Evolutionary conservation across 352 stramenopile genomes (phyloP).

Genomic region (Phytophthora sp.): DNA sequence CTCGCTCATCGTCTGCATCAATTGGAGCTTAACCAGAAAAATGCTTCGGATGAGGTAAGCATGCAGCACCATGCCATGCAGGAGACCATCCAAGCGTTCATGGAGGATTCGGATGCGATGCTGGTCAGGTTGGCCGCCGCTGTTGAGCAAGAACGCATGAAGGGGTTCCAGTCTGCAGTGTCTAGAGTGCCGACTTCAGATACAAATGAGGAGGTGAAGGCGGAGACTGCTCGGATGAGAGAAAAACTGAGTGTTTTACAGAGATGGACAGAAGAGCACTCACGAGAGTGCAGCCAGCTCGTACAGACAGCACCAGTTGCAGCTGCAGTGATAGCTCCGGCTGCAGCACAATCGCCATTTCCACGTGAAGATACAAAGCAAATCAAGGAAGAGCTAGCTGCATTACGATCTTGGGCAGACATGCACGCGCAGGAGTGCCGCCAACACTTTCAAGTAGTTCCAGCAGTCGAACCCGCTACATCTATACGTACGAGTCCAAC

Average conservation of each 20-base stretch:
- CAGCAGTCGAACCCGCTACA: neutral
- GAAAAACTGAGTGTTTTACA: constrained; percentile 16
- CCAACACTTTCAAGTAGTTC: neutral
- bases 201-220: neutral
- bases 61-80: constrained; percentile 32
- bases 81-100: constrained; percentile 37
- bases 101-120: constrained; percentile 40
- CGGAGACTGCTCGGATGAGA: neutral
- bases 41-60: constrained; percentile 16
- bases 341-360: neutral
- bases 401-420: neutral
- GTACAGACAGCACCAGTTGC: neutral
- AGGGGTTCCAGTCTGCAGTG: constrained; percentile 7
- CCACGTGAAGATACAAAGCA: neutral
- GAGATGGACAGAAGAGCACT: constrained; percentile 3
- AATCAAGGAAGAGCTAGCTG: neutral
- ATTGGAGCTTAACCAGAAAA: constrained; percentile 22
- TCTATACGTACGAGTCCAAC: neutral
- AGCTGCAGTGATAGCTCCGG: neutral
- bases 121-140: constrained; percentile 18
- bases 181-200: neutral
- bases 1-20: constrained; percentile 36
- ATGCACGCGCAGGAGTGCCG: neutral
- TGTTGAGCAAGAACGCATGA: constrained; percentile 22
- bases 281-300: constrained; percentile 1